Percentiles rank a stretch among this genome's conserved stretches.
Evolutionary conservation across 106 monocot genomes (phyloP).

Genomic region (Dioscorea zingiberensis): DNA sequence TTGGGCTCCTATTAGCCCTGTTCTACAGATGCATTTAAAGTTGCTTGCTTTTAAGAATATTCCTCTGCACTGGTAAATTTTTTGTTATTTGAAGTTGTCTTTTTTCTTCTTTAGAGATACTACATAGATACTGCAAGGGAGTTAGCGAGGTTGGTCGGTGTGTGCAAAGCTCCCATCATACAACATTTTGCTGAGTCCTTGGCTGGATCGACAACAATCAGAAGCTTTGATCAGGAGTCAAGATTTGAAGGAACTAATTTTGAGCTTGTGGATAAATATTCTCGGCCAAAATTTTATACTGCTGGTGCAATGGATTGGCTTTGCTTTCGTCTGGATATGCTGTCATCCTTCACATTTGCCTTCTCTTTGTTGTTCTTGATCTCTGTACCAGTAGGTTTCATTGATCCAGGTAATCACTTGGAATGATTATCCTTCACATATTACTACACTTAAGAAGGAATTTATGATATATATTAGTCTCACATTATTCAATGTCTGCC

Average conservation of each 20-base stretch:
- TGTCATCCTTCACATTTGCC: conserved; percentile 62
- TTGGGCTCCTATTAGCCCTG: too few species aligned
- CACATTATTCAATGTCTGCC: background rate
- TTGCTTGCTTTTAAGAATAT: too few species aligned
- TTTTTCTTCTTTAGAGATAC: conserved; percentile 42
- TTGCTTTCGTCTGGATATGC: conserved; percentile 54
- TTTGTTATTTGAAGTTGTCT: background rate
- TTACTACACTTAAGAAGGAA: too few species aligned
- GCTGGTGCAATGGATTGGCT: conserved; percentile 64
- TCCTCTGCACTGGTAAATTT: background rate
- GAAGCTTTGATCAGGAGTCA: conserved; percentile 61
- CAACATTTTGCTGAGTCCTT: conserved; percentile 79
- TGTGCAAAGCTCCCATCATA: conserved; percentile 77
- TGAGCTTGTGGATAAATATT: conserved; percentile 40
- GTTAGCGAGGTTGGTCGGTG: conserved; percentile 53
- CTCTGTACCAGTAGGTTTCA: conserved; percentile 53
- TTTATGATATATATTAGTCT: too few species aligned
- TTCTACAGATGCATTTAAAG: too few species aligned
- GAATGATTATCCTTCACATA: background rate
- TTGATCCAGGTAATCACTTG: conserved; percentile 49
- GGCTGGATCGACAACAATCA: conserved; percentile 60
- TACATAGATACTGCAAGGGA: conserved; percentile 73
- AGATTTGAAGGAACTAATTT: conserved; percentile 48
- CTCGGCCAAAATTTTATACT: conserved; percentile 61
- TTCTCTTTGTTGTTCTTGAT: conserved; percentile 67